Conservation (phyloP, 257 asterid genomes). For the Schizonepeta tenuifolia region DNA sequence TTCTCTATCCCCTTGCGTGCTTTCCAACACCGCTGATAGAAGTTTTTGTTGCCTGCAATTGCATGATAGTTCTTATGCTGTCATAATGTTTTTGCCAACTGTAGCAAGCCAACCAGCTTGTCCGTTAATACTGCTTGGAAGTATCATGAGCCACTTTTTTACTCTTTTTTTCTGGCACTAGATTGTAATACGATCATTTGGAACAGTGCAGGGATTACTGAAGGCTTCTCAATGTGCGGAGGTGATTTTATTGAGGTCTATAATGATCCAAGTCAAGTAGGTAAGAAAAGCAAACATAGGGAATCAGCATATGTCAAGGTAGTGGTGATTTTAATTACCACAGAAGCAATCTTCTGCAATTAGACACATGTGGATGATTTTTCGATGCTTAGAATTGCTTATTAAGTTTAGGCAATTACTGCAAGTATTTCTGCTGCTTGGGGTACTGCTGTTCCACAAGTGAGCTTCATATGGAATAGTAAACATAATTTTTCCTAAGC, state of each 20-base stretch:
- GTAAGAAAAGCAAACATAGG: constrained; percentile 42
- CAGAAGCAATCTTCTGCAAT: constrained; percentile 2
- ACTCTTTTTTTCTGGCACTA: background rate
- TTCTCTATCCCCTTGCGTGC: too few relatives aligned
- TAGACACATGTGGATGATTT: background rate
- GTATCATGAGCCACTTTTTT: constrained; percentile 14
- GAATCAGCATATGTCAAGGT: constrained; percentile 25
- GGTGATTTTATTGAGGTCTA: constrained; percentile 98
- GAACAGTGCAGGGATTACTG: constrained; percentile 98
- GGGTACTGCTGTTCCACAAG: background rate
- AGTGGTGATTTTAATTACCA: constrained; percentile 18
- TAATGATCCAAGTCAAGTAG: constrained; percentile 86
- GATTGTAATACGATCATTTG: constrained; percentile 31
- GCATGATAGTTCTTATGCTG: constrained; percentile 26
- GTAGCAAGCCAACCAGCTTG: constrained; percentile 20
- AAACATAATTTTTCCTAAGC: background rate
- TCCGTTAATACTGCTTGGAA: constrained; percentile 6
- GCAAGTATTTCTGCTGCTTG: constrained; percentile 4
- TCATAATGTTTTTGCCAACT: constrained; percentile 5
- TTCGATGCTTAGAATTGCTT: constrained; percentile 10
- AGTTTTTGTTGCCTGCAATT: constrained; percentile 8
- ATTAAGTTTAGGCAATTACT: constrained; percentile 1
- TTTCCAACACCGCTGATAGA: background rate
- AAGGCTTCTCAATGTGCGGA: constrained; percentile 98
- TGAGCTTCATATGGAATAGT: constrained; percentile 21